Percentiles rank a stretch among this genome's conserved stretches.
Evolutionary conservation across 139 green algal species (phyloP).

Genomic region (Nannochloris sp.): DNA sequence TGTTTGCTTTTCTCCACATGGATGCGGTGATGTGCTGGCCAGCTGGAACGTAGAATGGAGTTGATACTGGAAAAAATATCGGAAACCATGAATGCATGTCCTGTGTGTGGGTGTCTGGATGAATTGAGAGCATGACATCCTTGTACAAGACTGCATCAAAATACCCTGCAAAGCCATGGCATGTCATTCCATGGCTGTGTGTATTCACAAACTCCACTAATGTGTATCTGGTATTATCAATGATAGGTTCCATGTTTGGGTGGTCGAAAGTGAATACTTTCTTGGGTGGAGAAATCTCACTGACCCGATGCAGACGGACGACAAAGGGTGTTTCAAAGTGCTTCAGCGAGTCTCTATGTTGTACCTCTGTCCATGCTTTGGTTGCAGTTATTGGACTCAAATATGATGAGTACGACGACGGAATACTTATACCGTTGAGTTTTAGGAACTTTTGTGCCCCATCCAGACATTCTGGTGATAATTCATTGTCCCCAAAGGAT

Average conservation of each 20-base stretch:
- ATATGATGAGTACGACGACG: conserved; percentile 64
- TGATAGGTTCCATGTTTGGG: conserved; percentile 47
- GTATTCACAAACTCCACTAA: conserved; percentile 1
- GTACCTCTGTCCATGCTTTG: conserved; percentile 77
- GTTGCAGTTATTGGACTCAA: conserved; percentile 66
- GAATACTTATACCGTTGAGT: conserved; percentile 68
- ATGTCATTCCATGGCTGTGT: conserved; percentile 18
- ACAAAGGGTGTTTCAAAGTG: conserved; percentile 94
- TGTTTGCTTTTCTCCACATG: conserved; percentile 76
- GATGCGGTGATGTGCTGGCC: conserved; percentile 41
- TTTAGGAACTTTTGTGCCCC: conserved; percentile 83
- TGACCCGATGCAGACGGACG: conserved; percentile 74
- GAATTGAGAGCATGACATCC: conserved; percentile 77
- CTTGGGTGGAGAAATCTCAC: conserved; percentile 22
- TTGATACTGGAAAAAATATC: conserved; percentile 91
- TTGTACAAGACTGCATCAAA: conserved; percentile 89
- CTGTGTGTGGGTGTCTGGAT: conserved; percentile 80
- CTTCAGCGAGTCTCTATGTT: conserved; percentile 67
- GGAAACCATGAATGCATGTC: conserved; percentile 93
- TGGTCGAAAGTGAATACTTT: conserved; percentile 89
- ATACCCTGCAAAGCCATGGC: conserved; percentile 94
- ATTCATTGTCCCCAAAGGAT: conserved; percentile 97
- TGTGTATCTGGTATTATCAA: conserved; percentile 62
- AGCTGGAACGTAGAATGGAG: conserved; percentile 26
- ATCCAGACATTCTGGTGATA: conserved; percentile 91